Evolutionary conservation across 1,284 basidiomycete genomes (phyloP), one percentile per base, ranked within the genome.

Genomic region (Coniophora puteana): DNA sequence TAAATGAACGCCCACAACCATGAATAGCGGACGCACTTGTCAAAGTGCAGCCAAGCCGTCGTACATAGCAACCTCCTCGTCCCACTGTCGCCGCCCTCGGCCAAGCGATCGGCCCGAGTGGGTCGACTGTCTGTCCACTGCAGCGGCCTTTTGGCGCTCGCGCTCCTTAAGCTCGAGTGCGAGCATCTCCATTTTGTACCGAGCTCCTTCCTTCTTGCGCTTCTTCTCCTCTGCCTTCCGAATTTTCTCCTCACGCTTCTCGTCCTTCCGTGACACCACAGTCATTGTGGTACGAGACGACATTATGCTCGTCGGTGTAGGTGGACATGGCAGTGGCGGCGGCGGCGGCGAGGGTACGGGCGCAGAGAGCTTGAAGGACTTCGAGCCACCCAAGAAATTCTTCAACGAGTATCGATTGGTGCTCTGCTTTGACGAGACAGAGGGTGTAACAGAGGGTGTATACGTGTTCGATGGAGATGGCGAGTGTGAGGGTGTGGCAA

Each of bases 171-270:
- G 54, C 28, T 73, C 67, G 38, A 63, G 57, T n/a, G 71, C 69
- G 24, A 74, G 54, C 35, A 59, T 60, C 42, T 72, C 69, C 13
- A 61, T 55, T 49, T 59, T 61, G 37, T 55, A 59, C 46, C 62
- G 64, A 42, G 64, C 64, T 40, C 69, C 68, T 31, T 67, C 69
- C 61, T 72, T 73, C 54, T 67, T 71, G 48, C 62, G 60, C 48
- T 51, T 58, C 57, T 74, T 73, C 47, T 66, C 67, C 45, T 75
- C 69, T 7, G 61, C 63, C 54, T 67, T 74, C 26, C 60, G 50
- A 37, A 48, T 44, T 45, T 62, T 72, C 40, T 52, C 52, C 43
- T 66, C 70, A 26, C 52, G 49, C 30, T 36, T 44, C n/a, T 54
- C 47, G 23, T 48, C 46, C 36, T 43, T 50, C 29, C 43, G 57